Evolutionary conservation across 1,284 basidiomycete genomes (phyloP).

Genomic region (Pseudozyma sp.): DNA sequence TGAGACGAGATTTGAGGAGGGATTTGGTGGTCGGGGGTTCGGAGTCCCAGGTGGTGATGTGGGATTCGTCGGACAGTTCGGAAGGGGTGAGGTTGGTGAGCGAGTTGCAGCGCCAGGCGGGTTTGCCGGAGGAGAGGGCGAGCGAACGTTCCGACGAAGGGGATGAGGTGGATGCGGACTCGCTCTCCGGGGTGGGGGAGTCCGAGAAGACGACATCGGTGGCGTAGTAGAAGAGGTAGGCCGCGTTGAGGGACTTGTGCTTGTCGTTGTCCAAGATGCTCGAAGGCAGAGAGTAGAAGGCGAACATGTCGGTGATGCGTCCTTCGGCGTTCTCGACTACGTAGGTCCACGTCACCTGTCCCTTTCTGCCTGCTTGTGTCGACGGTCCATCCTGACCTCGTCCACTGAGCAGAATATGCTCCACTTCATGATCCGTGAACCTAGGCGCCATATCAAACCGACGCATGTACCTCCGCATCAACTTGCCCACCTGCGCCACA

Average conservation of each 20-base stretch:
- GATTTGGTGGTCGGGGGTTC: slow-evolving; percentile 75
- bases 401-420: slow-evolving; percentile 89
- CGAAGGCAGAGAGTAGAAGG: slow-evolving; percentile 96
- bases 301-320: slow-evolving; percentile 92
- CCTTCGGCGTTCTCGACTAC: slow-evolving; percentile 91
- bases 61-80: slow-evolving; percentile 56
- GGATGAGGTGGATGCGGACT: slow-evolving; percentile 9
- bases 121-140: slow-evolving; percentile 24
- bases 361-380: slow-evolving; percentile 68
- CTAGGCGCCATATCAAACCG: slow-evolving; percentile 86
- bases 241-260: slow-evolving; percentile 79
- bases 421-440: slow-evolving; percentile 82
- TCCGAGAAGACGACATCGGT: slow-evolving; percentile 56
- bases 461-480: slow-evolving; percentile 85
- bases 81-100: slow-evolving; percentile 47
- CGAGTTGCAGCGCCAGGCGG: slow-evolving; percentile 46
- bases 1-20: slow-evolving; percentile 78
- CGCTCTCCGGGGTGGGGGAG: neutral
- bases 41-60: slow-evolving; percentile 45
- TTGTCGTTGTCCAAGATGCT: slow-evolving; percentile 78
- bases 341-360: slow-evolving; percentile 94
- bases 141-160: slow-evolving; percentile 26
- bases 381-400: slow-evolving; percentile 74
- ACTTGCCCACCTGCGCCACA: slow-evolving; percentile 77
- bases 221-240: slow-evolving; percentile 92